Base-by-base conservation (phyloP, 1,284 basidiomycete genomes). In the Sutorius eximius region DNA sequence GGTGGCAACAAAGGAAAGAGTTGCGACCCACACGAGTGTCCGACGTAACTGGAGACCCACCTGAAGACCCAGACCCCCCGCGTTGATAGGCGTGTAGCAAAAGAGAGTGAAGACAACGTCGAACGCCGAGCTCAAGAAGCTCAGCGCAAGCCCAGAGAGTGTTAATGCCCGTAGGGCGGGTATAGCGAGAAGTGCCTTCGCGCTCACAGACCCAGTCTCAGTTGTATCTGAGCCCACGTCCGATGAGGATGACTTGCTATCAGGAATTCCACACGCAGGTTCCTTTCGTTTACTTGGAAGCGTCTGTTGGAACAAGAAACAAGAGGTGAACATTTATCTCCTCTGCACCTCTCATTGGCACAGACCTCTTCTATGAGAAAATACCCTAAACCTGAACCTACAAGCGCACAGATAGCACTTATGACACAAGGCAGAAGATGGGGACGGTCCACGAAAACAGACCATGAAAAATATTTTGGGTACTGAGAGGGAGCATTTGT, bases 31-130 rank as follows among this genome's bases (percentile, higher is more conserved):
- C 16, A 24, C 5, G 15, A 13, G 10, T 2, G 20, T n/a, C n/a
- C 2, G 29, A 38, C 18, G 6, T 11, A 33, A 11, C 7, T 1
- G 5, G 16, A 33, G 22, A 12, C 79, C 62, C 62, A 83, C 83
- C 40, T 77, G 71, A 60, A 84, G 80, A 11, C 75, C 73, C 3
- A 86, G 72, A 2, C 85, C 84, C 13, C 83, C 85, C 1, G 73
- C 67, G 7, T 72, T 59, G 32, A 85, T 69, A 3, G 82, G 76
- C 5, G 82, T 77, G 61, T 84, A 86, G 58, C 81, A 83, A 62
- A 83, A 85, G 15, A 87, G 73, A 11, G 84, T 80, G 64, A 86
- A 86, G 10, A 84, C 75, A 5, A 83, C 82, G 49, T 85, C 82
- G 57, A 85, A 86, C 0, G 78, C 77, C 1, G 80, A 81, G 8